These are phyloP conservation scores for Lentinus tigrinus DNA, from an alignment of 768 basidiomycete species.

Conservation along the genomic window DNA sequence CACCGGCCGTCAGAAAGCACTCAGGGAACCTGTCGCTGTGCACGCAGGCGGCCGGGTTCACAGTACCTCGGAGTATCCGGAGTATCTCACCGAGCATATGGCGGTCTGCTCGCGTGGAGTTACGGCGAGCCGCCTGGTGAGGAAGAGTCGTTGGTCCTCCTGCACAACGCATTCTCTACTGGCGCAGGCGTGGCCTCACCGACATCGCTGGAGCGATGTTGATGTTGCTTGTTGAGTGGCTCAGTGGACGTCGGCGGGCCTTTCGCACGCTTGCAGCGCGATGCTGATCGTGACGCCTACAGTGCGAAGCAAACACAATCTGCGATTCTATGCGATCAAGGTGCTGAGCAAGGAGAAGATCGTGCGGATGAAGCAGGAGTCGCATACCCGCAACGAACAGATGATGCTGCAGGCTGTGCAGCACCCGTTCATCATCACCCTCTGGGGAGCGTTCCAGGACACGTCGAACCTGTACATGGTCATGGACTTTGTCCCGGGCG, in stretches of 20 bases:
- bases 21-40: no score
- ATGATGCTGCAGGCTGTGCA: conserved; percentile 80
- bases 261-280: no score
- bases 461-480: conserved; percentile 94
- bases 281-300: not conserved
- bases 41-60: no score
- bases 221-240: not conserved
- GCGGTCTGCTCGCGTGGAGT: no score
- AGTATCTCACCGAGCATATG: no score
- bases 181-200: no score
- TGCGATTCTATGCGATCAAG: conserved; percentile 96
- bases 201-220: not conserved
- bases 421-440: conserved; percentile 93
- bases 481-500: conserved; percentile 95
- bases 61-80: no score
- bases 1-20: no score
- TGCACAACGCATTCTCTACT: no score
- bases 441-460: conserved; percentile 97
- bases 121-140: no score
- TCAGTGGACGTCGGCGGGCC: not conserved
- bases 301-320: conserved; percentile 91
- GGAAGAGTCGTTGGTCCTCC: no score
- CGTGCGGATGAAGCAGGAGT: conserved; percentile 89
- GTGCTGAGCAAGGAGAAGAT: conserved; percentile 93
- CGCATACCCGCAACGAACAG: conserved; percentile 96